Conservation (phyloP, 2,329 filamentous ascomycete species). For the Trichoderma sp. region DNA sequence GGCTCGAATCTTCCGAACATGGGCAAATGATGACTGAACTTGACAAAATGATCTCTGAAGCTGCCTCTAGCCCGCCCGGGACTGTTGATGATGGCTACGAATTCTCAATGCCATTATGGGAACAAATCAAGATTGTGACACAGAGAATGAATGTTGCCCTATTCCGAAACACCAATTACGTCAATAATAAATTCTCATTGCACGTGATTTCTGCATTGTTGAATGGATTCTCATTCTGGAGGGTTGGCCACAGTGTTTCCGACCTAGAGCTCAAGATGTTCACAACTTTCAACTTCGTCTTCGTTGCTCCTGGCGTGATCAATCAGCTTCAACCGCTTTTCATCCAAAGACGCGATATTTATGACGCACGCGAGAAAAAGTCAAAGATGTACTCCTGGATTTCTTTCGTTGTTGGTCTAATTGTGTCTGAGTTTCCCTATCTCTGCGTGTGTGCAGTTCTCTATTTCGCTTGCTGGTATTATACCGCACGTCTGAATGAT, state of each 20-base stretch:
- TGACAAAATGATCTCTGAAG: conserved; percentile 58
- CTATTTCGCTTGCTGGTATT: conserved; percentile 61
- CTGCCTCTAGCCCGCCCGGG: conserved; percentile 45
- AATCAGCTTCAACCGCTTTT: conserved; percentile 62
- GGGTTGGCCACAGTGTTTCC: conserved; percentile 51
- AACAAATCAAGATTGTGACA: conserved; percentile 65
- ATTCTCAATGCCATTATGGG: conserved; percentile 67
- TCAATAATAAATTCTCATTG: conserved; percentile 62
- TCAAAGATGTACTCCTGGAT: conserved; percentile 63
- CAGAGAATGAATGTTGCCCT: conserved; percentile 62
- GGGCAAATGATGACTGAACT: conserved; percentile 61
- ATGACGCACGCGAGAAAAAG: conserved; percentile 60
- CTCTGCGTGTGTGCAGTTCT: conserved; percentile 49
- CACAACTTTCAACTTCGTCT: conserved; percentile 64
- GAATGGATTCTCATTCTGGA: conserved; percentile 64
- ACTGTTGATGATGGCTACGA: conserved; percentile 59
- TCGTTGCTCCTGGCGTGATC: conserved; percentile 59
- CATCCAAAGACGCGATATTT: conserved; percentile 57
- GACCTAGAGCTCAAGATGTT: conserved; percentile 60
- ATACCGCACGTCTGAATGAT: conserved; percentile 52
- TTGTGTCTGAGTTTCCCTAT: conserved; percentile 51
- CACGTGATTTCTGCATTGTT: conserved; percentile 59
- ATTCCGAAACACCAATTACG: conserved; percentile 67
- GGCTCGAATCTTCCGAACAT: conserved; percentile 64
- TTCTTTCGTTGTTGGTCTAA: conserved; percentile 56